These are phyloP conservation scores for Striga hermonthica DNA, from an alignment of 305 asterid species.

Conservation along the genomic window DNA sequence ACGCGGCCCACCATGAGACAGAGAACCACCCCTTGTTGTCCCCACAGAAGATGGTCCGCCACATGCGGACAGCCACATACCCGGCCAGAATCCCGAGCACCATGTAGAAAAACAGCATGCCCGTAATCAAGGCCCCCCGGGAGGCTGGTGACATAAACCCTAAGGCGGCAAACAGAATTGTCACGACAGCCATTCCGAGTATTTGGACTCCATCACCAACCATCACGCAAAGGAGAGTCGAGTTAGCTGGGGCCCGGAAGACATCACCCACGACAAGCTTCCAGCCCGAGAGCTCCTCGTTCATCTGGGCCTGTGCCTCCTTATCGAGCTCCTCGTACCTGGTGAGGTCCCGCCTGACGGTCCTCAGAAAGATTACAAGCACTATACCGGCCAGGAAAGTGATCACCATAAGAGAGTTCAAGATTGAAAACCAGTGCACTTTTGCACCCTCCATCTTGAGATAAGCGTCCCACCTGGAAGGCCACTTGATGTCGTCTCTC, in stretches of 20 bases:
- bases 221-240: constrained; percentile 57
- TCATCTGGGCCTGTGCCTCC: constrained; percentile 69
- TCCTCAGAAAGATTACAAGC: constrained; percentile 75
- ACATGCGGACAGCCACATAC: constrained; percentile 61
- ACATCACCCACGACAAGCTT: constrained; percentile 66
- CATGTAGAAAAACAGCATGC: constrained; percentile 68
- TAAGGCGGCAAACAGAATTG: constrained; percentile 61
- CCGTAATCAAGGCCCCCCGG: constrained; percentile 56
- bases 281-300: constrained; percentile 70
- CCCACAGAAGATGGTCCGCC: constrained; percentile 58
- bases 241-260: constrained; percentile 54
- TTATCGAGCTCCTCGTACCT: constrained; percentile 82
- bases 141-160: constrained; percentile 83
- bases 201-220: constrained; percentile 68
- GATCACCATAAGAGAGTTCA: constrained; percentile 79
- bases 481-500: constrained; percentile 72
- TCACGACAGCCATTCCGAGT: constrained; percentile 63
- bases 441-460: constrained; percentile 88
- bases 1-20: constrained; percentile 51
- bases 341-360: constrained; percentile 75
- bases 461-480: constrained; percentile 90
- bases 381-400: constrained; percentile 86
- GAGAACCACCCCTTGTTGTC: constrained; percentile 59
- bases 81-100: constrained; percentile 68
- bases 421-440: constrained; percentile 83